A percentile compares a stretch with the other conserved stretches of the same genome.
These are phyloP conservation scores for Phytomonas serpens DNA, from an alignment of 208 protist species.

Conservation along the genomic window DNA sequence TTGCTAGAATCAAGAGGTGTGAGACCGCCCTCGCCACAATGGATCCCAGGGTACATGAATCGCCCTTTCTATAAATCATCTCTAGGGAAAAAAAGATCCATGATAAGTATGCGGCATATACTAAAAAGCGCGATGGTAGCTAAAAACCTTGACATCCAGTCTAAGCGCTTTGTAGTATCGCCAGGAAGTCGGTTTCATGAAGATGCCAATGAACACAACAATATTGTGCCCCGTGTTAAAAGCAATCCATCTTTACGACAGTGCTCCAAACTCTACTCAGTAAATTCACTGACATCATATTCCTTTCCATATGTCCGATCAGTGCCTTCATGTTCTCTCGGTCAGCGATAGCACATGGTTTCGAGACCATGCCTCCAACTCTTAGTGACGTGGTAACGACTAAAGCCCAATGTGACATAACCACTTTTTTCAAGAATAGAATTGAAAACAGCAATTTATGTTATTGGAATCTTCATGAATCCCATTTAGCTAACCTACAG, in stretches of 20 bases:
- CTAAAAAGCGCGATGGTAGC: neutral
- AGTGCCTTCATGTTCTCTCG: neutral
- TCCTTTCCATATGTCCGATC: neutral
- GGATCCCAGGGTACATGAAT: neutral
- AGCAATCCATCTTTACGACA: neutral
- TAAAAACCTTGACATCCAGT: neutral
- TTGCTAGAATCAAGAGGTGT: neutral
- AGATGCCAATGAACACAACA: neutral
- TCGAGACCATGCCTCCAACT: neutral
- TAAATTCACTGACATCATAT: neutral
- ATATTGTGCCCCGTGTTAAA: neutral
- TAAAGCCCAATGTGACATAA: neutral
- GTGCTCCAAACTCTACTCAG: neutral
- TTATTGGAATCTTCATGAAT: neutral
- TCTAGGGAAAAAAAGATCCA: neutral
- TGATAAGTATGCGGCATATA: neutral
- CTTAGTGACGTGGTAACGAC: neutral
- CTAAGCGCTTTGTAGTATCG: neutral
- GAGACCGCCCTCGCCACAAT: neutral
- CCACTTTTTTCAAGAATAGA: neutral
- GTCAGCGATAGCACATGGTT: neutral
- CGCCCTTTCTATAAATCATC: neutral
- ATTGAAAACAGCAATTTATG: neutral
- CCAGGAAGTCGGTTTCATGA: neutral
- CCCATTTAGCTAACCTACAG: neutral